Evolutionary conservation across 2,329 filamentous ascomycete genomes (phyloP).

Genomic region (Claviceps purpurea): DNA sequence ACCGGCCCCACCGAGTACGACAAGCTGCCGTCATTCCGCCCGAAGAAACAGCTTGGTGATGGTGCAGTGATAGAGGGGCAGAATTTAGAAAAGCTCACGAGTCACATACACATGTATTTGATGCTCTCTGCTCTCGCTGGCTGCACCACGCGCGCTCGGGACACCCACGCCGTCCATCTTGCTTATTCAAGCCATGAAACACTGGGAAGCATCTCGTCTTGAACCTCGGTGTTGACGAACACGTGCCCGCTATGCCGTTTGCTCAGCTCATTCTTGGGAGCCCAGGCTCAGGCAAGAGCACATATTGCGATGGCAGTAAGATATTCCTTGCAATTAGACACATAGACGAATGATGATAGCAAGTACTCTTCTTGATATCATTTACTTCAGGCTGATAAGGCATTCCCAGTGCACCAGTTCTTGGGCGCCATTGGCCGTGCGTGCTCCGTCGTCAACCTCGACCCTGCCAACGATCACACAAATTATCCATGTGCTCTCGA

Average conservation of each 20-base stretch:
- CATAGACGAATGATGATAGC: neutral
- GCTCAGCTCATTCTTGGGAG: constrained; percentile 82
- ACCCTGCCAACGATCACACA: constrained; percentile 90
- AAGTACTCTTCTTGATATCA: neutral
- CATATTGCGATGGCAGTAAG: constrained; percentile 89
- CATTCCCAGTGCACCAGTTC: constrained; percentile 72
- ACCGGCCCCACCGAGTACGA: neutral
- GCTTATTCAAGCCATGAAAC: neutral
- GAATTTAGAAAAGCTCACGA: neutral
- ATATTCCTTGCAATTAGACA: neutral
- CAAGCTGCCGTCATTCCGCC: neutral
- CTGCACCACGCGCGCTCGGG: neutral
- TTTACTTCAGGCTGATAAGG: neutral
- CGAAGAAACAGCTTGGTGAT: neutral
- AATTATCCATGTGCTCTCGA: constrained; percentile 83
- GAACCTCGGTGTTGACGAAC: neutral
- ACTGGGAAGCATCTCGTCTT: neutral
- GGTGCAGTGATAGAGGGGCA: constrained; percentile 3
- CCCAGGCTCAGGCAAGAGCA: constrained; percentile 90
- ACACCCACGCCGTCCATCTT: neutral
- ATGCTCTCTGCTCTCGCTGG: neutral
- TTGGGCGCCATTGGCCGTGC: constrained; percentile 89
- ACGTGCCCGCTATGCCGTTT: constrained; percentile 37
- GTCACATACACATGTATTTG: no score
- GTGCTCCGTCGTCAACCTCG: constrained; percentile 90